phyloP scores from a whole-genome alignment of 441 rosid genomes.

The Croton setiger region DNA sequence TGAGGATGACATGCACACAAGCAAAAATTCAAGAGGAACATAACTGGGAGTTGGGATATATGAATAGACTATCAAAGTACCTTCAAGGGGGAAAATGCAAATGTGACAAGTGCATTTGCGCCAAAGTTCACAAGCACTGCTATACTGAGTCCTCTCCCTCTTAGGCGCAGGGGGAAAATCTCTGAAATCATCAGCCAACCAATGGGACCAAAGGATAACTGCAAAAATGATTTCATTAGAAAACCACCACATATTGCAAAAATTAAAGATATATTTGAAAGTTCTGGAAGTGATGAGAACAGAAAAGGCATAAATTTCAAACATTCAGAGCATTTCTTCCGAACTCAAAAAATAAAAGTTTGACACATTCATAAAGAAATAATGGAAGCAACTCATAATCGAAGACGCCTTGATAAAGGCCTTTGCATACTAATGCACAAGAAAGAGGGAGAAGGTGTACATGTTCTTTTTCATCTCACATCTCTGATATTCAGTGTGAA shows the following conservation, averaged over 20 bases:
- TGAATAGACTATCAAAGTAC: conserved; percentile 30
- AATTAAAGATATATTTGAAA: conserved; percentile 1
- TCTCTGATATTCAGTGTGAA: background rate
- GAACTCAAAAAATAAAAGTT: background rate
- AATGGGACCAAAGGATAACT: conserved; percentile 98
- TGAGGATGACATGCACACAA: background rate
- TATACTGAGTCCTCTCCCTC: conserved; percentile 86
- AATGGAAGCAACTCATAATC: background rate
- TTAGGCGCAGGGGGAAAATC: conserved; percentile 73
- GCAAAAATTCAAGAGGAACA: background rate
- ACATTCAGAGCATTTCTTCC: background rate
- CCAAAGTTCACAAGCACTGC: conserved; percentile 97
- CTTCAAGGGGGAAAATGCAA: conserved; percentile 90
- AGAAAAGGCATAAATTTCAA: background rate
- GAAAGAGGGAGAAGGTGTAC: background rate
- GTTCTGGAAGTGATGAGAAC: background rate
- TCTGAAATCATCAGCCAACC: conserved; percentile 99
- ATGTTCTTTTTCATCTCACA: background rate
- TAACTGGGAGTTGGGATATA: background rate
- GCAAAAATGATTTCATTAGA: conserved; percentile 32
- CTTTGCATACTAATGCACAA: background rate
- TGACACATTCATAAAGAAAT: background rate
- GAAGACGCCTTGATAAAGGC: background rate
- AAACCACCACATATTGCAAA: background rate
- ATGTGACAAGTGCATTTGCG: conserved; percentile 89